Evolutionary conservation across 2,329 filamentous ascomycete species (phyloP), one percentile per base, ranked within the genome.

Genomic region (Teratosphaeria epicoccoides): DNA sequence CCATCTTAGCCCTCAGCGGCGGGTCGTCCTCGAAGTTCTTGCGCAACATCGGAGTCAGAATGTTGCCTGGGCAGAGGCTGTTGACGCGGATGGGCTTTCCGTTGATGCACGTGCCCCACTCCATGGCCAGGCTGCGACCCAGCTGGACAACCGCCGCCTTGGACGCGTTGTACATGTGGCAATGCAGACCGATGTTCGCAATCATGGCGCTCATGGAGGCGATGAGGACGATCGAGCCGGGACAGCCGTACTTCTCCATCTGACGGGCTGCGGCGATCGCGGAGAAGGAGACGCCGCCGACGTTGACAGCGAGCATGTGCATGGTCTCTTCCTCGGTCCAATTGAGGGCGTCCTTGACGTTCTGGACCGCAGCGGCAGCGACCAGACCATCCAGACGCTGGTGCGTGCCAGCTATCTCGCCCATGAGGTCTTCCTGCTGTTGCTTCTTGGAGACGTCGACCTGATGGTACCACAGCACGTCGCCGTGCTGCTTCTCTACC

Each of bases 111-210:
- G 68, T 24, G 69, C 25, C 40, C 28, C 25, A 29, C 23, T 54
- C 78, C 57, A 76, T 76, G 0, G 77, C 75, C 23, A 80, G 64
- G 7, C 69, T 75, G 24, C 76, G 70, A 1, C 69, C 67, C 1
- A 80, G 68, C 58, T 79, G 76, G 40, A 76, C 72, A 3, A 80
- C 72, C 0, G 73, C 77, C 0, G 76, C 72, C 64, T 80, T 80
- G 52, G 74, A 77, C 0, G 74, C 69, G 59, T 79, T 79, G 65
- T 80, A 80, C 0, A 61, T 59, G 29, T 50, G 53, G 5, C 51
- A 50, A 14, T 54, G 46, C n/a, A 63, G 52, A n/a, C 60, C 74
- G 61, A 73, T 74, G 61, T 76, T 76, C 9, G 73, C 73, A 46
- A 75, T 70, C 6, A 72, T 59, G 0, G 73, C 76, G 52, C 72